phyloP scores from a whole-genome alignment of 352 stramenopile species.

The Globisporangium okanoganense region DNA sequence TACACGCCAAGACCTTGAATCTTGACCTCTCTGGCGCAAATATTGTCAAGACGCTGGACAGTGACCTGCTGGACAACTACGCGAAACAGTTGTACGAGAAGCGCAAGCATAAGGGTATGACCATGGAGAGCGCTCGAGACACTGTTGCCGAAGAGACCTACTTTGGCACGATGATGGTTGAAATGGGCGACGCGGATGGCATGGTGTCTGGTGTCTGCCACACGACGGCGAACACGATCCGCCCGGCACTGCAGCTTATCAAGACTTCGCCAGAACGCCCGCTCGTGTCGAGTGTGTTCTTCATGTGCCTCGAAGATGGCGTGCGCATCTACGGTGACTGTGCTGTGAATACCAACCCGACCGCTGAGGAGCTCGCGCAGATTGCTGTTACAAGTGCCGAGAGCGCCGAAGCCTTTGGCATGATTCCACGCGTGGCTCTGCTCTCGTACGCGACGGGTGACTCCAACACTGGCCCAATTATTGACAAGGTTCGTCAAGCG shows the following conservation, averaged over 20 bases:
- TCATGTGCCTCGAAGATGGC: constrained; percentile 83
- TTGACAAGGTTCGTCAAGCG: constrained; percentile 84
- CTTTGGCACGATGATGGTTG: constrained; percentile 87
- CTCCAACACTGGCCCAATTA: constrained; percentile 74
- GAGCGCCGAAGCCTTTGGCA: constrained; percentile 70
- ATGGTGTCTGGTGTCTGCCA: constrained; percentile 85
- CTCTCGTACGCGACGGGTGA: constrained; percentile 82
- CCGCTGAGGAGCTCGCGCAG: constrained; percentile 64
- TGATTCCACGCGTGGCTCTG: constrained; percentile 79
- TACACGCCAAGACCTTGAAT: constrained; percentile 62
- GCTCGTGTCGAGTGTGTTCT: constrained; percentile 83
- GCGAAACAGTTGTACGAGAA: constrained; percentile 62
- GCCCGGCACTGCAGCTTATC: constrained; percentile 84
- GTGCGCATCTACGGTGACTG: constrained; percentile 86
- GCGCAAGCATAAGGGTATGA: constrained; percentile 84
- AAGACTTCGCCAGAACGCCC: constrained; percentile 68
- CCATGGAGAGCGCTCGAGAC: constrained; percentile 45
- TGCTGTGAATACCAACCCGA: constrained; percentile 82
- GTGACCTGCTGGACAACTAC: constrained; percentile 52
- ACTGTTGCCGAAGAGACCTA: constrained; percentile 68
- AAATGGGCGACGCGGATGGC: constrained; percentile 71
- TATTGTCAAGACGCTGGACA: constrained; percentile 54
- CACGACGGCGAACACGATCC: constrained; percentile 87
- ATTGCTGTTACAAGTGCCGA: constrained; percentile 78
- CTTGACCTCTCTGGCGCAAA: constrained; percentile 57